Base-by-base conservation (phyloP, 441 rosid species). In the Gossypium laxum region DNA sequence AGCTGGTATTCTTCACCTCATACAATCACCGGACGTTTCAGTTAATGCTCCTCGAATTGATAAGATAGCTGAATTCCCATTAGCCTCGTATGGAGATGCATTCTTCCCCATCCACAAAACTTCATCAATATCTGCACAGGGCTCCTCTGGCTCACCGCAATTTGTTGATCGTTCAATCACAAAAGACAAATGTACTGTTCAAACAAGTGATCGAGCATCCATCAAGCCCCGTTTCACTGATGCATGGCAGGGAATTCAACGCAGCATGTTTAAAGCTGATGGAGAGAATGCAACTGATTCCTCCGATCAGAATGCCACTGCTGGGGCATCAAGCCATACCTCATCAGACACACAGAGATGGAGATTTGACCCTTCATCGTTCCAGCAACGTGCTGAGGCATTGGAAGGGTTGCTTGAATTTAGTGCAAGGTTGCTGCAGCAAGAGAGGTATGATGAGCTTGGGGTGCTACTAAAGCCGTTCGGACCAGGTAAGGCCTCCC, bases 401-500 rank as follows among this genome's bases (percentile, higher is more conserved):
- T 78, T 94, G 79, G 99, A 94, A 80, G 99, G 99, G 24, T 79
- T 94, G 84, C 98, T 94, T 50, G 99, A 94, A 73, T 94, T 94
- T 52, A 94, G 99, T 75, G 98, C 99, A 70, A 90, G 91, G 74
- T 79, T 94, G 79, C 87, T 94, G 80, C 90, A 82, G 57, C 91
- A 89, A 21, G 96, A 84, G 79, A 87, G 99, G 85, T 94, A 94
- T 30, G 97, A 90, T 14, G 98, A 94, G 76, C 98, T 94, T 8
- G 85, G 85, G 21, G 99, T 94, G 76, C 87, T 94, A 2, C 80
- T 94, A 60, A 92, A 91, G 84, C 99, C 99, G 50, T 94, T 94
- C 22, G 99, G 99, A 15, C 97, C 99, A 0, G 98, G 99, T 3
- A 94, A 94, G 82, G 99, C 89, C 79, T 94, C 99, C 65, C 96